These are phyloP conservation scores for Podospora australis DNA, from an alignment of 495 filamentous ascomycete species.

Conservation along the genomic window DNA sequence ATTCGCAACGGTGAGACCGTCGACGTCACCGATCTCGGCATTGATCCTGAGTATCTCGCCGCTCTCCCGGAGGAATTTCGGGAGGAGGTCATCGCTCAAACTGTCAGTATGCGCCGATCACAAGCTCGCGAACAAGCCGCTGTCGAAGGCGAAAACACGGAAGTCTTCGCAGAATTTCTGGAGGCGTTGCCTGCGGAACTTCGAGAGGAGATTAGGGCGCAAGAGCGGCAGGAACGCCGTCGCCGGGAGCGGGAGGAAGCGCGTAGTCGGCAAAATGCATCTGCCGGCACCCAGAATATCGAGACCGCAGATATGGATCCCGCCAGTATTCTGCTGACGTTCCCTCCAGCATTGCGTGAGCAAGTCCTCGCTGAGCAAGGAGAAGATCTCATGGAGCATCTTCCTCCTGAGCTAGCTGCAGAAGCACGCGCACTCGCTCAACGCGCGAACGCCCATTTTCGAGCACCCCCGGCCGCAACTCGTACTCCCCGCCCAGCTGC, in stretches of 20 bases:
- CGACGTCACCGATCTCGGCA: constrained; percentile 89
- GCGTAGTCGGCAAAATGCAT: constrained; percentile 45
- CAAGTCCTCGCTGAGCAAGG: constrained; percentile 87
- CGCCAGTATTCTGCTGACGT: constrained; percentile 83
- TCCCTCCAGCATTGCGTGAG: constrained; percentile 78
- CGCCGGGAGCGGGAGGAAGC: constrained; percentile 79
- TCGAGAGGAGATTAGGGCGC: constrained; percentile 78
- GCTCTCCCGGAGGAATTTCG: constrained; percentile 90
- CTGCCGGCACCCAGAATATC: constrained; percentile 42
- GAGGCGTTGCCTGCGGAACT: constrained; percentile 88
- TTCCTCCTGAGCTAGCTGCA: constrained; percentile 76
- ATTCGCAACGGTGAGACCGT: constrained; percentile 71
- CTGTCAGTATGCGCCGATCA: constrained; percentile 73
- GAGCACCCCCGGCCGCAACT: constrained; percentile 16
- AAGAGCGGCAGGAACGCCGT: constrained; percentile 83
- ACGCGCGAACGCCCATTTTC: constrained; percentile 15
- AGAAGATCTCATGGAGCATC: constrained; percentile 75
- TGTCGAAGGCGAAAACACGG: constrained; percentile 71
- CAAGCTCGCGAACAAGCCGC: constrained; percentile 62
- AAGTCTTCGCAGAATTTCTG: constrained; percentile 90
- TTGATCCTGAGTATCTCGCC: constrained; percentile 88
- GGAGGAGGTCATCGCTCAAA: constrained; percentile 89
- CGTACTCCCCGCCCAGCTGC: constrained; percentile 20
- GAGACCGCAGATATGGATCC: constrained; percentile 82
- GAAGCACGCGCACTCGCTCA: constrained; percentile 65